A percentile compares a stretch with the other conserved stretches of the same genome.
phyloP scores from a whole-genome alignment of 371 early-diverging fungal species.

The Mucor mucedo region DNA sequence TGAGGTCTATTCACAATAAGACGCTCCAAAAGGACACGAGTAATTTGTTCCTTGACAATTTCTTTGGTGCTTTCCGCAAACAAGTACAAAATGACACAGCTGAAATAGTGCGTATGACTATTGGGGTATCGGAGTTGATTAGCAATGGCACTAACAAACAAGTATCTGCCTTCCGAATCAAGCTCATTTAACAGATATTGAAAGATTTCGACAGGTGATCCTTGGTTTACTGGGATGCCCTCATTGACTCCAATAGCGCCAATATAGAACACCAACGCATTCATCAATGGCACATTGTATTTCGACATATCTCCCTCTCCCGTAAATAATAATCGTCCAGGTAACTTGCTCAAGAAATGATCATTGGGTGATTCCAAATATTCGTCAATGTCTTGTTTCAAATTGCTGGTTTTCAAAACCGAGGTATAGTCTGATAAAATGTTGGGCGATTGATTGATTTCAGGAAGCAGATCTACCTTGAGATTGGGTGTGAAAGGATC shows the following conservation, averaged over 20 bases:
- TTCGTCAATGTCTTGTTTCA: conserved; percentile 78
- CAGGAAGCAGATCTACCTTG: conserved; percentile 89
- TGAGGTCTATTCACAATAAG: conserved; percentile 96
- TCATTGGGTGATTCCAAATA: conserved; percentile 47
- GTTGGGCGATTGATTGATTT: conserved; percentile 82
- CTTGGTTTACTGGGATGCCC: conserved; percentile 68
- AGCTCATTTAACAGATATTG: conserved; percentile 77
- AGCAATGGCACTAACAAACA: conserved; percentile 90
- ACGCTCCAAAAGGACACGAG: conserved; percentile 93
- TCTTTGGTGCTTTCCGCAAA: conserved; percentile 87
- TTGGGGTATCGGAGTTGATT: conserved; percentile 98
- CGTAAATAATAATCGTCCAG: conserved; percentile 7
- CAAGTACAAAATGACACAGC: conserved; percentile 82
- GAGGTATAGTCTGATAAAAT: conserved; percentile 84
- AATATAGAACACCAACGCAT: conserved; percentile 88
- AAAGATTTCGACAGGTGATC: conserved; percentile 84
- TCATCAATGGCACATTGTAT: conserved; percentile 85
- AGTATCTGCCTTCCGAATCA: conserved; percentile 90
- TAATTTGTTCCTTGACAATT: conserved; percentile 92
- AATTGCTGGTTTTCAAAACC: conserved; percentile 52
- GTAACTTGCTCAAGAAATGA: conserved; percentile 6
- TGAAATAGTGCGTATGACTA: conserved; percentile 95
- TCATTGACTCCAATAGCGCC: conserved; percentile 81
- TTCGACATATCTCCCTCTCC: conserved; percentile 36
- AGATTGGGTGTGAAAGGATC: conserved; percentile 97